Base-by-base conservation (phyloP, 192 early-diverging fungal species). In the Coemansia sp. region DNA sequence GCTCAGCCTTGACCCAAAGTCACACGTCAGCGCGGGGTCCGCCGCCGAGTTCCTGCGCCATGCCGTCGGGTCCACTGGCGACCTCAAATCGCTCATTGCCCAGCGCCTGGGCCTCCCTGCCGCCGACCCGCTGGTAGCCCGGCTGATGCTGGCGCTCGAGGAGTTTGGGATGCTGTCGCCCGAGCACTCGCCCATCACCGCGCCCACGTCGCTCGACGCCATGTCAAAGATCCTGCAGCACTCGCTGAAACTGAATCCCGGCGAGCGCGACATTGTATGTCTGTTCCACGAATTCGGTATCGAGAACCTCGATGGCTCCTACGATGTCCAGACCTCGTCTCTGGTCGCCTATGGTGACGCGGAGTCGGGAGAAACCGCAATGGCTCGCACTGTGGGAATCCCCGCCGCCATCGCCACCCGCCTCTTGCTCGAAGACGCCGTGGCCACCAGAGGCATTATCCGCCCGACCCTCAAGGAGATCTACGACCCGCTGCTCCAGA, bases 221-320 rank as follows among this genome's bases (percentile, higher is more conserved):
- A 89, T 98, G 73, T 95, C 94, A 57, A 71, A 79, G 6, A 73
- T 94, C n/a, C 73, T 99, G 47, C 88, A 94, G 53, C 68, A 82
- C 24, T 89, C 91, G 59, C 86, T 98, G 25, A 87, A 88, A 64
- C 96, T 94, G 73, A 74, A 74, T 4, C 69, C 83, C 2, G 85
- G 85, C 24, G 97, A 99, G 70, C 90, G 94, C 32, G 97, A 99
- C 77, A 91, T 98, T 89, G 91, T 96, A 22, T 90, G 89, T 57
- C 79, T 99, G 89, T 91, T 94, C 77, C 97, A 99, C 74, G 94
- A 97, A 68, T 98, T 99, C 85, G 93, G 90, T 4, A 86, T 96
- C 2, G 80, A 91, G 54, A 82, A 83, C 53, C 73, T 74, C n/a
- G 81, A 88, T 43, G 93, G 93, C 56, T 37, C 64, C 5, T 70